Evolutionary conservation across 352 stramenopile genomes (phyloP).

Genomic region (Lagenidium sp.): DNA sequence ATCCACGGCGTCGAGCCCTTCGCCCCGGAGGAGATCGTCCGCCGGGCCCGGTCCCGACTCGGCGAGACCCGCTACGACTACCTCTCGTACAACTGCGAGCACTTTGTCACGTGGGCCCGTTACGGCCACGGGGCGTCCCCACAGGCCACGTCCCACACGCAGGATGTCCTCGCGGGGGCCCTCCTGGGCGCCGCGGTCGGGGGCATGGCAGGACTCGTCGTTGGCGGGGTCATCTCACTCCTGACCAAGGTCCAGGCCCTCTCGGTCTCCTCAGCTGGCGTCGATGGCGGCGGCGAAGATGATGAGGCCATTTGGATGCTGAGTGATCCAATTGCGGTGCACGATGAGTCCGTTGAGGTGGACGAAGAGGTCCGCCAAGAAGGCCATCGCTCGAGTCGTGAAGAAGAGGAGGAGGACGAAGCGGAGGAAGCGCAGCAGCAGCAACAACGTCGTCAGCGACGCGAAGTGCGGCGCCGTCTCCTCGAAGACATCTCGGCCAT

Average conservation of each 20-base stretch:
- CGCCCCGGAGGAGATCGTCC: conserved; percentile 27
- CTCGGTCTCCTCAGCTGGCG: conserved; percentile 20
- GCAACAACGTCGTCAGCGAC: conserved; percentile 1
- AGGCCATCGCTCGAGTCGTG: conserved; percentile 1
- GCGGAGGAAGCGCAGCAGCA: no score
- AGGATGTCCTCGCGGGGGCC: conserved; percentile 48
- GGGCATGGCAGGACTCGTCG: conserved; percentile 46
- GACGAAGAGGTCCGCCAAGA: no score
- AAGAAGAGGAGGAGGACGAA: conserved; percentile 1
- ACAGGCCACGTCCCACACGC: conserved; percentile 42
- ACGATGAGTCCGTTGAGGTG: no score
- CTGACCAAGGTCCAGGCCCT: conserved; percentile 52
- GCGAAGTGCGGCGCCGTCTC: conserved; percentile 22
- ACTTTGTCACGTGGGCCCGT: conserved; percentile 69
- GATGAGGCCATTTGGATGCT: no score
- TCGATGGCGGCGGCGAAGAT: not conserved
- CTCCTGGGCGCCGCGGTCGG: conserved; percentile 51
- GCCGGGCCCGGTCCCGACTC: conserved; percentile 33
- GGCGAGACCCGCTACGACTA: conserved; percentile 45
- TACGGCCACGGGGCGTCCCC: conserved; percentile 48
- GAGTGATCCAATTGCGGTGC: no score
- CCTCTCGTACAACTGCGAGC: conserved; percentile 58
- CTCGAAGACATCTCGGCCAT: conserved; percentile 28
- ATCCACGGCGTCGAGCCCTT: conserved; percentile 32
- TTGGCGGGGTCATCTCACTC: conserved; percentile 46